phyloP scores from a whole-genome alignment of 2,329 filamentous ascomycete genomes.

The Fusarium illudens region DNA sequence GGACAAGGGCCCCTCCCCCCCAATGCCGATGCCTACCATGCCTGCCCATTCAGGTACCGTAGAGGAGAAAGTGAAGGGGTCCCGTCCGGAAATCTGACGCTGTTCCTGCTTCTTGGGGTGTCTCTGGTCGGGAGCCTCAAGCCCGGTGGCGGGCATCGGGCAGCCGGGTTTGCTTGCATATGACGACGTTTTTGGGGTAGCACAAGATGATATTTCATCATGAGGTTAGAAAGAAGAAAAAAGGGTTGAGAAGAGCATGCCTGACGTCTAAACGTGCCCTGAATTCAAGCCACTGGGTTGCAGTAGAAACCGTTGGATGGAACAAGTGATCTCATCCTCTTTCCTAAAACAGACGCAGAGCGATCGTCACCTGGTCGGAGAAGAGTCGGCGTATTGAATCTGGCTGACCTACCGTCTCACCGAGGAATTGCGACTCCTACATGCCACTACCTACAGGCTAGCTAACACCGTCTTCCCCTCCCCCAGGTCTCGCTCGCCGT shows the following conservation, averaged over 20 bases:
- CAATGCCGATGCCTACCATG: conserved; percentile 29
- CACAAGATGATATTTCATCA: not conserved
- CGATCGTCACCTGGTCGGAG: conserved; percentile 12
- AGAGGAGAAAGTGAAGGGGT: not conserved
- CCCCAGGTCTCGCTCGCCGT: conserved; percentile 24
- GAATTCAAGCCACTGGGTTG: not conserved
- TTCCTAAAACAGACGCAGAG: conserved; percentile 22
- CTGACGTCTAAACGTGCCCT: not conserved
- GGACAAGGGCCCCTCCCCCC: conserved; percentile 25
- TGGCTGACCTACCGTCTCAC: conserved; percentile 26
- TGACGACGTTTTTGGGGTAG: not conserved
- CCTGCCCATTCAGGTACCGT: conserved; percentile 25
- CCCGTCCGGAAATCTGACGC: not conserved
- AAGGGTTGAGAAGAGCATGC: not conserved
- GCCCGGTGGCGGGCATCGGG: conserved; percentile 6
- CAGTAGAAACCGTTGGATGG: not conserved
- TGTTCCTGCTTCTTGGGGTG: conserved; percentile 6
- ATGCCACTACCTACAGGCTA: not conserved
- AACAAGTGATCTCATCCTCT: conserved; percentile 6
- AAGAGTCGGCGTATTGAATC: conserved; percentile 27
- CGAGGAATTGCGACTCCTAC: conserved; percentile 2
- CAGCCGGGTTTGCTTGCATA: not conserved
- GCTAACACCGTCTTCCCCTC: conserved; percentile 10
- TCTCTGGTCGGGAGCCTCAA: conserved; percentile 1
- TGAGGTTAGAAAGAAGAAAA: not conserved